Conservation (phyloP, 2,329 filamentous ascomycete species). For the Trichoderma simmonsii region DNA sequence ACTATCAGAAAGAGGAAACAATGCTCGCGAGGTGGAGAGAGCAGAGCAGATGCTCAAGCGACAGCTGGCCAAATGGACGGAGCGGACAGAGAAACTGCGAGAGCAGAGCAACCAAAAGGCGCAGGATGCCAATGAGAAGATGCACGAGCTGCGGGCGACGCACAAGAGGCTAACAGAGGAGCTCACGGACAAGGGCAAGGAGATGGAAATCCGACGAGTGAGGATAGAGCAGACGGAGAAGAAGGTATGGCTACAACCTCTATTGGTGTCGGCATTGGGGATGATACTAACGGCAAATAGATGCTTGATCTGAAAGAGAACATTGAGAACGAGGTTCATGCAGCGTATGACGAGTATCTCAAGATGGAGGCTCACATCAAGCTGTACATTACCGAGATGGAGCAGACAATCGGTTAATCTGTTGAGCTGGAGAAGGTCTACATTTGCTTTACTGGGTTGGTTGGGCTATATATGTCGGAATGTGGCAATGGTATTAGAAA, state of each 20-base stretch:
- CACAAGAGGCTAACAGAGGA: slow-evolving; percentile 83
- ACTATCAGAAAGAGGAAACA: slow-evolving; percentile 82
- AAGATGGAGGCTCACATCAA: slow-evolving; percentile 98
- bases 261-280: background rate
- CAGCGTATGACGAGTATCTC: slow-evolving; percentile 88
- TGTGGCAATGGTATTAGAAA: background rate
- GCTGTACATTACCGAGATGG: slow-evolving; percentile 98
- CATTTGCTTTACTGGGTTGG: background rate
- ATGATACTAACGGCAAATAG: slow-evolving; percentile 45
- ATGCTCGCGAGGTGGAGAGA: slow-evolving; percentile 86
- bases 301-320: slow-evolving; percentile 98
- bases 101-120: slow-evolving; percentile 79
- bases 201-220: slow-evolving; percentile 89
- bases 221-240: slow-evolving; percentile 98
- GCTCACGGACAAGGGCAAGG: slow-evolving; percentile 78
- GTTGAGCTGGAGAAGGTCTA: background rate
- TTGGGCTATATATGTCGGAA: slow-evolving; percentile 16
- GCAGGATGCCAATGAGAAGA: slow-evolving; percentile 75
- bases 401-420: slow-evolving; percentile 65
- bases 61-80: slow-evolving; percentile 80
- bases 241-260: slow-evolving; percentile 60
- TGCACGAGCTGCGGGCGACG: slow-evolving; percentile 80
- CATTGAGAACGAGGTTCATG: slow-evolving; percentile 90
- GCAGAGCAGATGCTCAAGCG: slow-evolving; percentile 79
- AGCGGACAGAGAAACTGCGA: slow-evolving; percentile 79